phyloP scores from a whole-genome alignment of 2,329 filamentous ascomycete species.

The Proliferodiscus dingleyae region DNA sequence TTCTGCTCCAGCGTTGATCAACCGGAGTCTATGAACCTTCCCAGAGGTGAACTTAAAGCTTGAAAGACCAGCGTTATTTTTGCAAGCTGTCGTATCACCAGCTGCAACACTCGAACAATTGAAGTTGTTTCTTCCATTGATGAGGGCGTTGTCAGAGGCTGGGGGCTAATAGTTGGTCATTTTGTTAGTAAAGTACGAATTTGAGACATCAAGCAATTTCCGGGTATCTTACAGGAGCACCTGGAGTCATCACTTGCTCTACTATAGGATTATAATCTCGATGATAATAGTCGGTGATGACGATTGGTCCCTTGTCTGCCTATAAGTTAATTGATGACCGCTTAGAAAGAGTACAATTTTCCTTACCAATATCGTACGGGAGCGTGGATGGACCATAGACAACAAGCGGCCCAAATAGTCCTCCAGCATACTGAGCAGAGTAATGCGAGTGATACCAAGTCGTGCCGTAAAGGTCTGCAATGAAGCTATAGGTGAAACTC shows the following conservation, averaged over 20 bases:
- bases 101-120: constrained; percentile 1
- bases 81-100: constrained; percentile 4
- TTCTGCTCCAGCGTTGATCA: constrained; percentile 42
- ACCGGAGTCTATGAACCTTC: constrained; percentile 39
- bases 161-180: not conserved
- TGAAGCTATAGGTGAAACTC: constrained; percentile 25
- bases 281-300: constrained; percentile 36
- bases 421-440: constrained; percentile 44
- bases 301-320: constrained; percentile 48
- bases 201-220: too few relatives aligned
- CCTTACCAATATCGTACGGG: constrained; percentile 49
- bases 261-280: constrained; percentile 42
- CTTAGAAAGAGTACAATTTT: too few relatives aligned
- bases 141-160: constrained; percentile 16
- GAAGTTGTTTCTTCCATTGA: constrained; percentile 20
- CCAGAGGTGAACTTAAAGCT: constrained; percentile 30
- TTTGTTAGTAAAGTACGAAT: not conserved
- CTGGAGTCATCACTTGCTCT: constrained; percentile 32
- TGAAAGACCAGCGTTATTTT: constrained; percentile 13
- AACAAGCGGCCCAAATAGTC: constrained; percentile 55
- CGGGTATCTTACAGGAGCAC: not conserved
- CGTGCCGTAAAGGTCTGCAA: constrained; percentile 38
- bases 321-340: constrained; percentile 26
- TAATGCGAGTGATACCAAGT: constrained; percentile 60
- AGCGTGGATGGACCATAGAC: constrained; percentile 54